Conservation (phyloP, 164 flowering plant genomes). For the Nelumbo lutea region DNA sequence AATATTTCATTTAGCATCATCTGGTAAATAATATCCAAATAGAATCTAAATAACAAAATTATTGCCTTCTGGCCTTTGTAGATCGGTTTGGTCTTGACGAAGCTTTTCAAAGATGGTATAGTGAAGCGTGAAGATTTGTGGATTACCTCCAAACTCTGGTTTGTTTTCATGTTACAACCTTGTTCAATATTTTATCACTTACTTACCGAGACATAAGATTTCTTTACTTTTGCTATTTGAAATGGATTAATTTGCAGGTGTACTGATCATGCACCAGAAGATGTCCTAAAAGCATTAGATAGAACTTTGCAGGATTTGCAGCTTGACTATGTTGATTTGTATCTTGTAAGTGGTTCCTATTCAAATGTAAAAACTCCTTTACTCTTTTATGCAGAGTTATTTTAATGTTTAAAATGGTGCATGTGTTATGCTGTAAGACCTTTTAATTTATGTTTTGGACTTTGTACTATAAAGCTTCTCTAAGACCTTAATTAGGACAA, state of each 20-base stretch:
- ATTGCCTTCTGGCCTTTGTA: constrained; percentile 17
- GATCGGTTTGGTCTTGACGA: constrained; percentile 69
- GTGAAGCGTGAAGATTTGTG: constrained; percentile 81
- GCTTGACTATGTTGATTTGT: constrained; percentile 61
- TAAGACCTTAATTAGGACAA: not conserved
- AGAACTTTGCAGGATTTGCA: constrained; percentile 56
- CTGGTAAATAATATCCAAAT: not conserved
- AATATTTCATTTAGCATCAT: not conserved
- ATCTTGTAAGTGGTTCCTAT: constrained; percentile 56
- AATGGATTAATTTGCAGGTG: constrained; percentile 36
- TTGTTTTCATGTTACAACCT: constrained; percentile 10
- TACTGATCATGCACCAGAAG: constrained; percentile 65
- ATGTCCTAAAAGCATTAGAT: constrained; percentile 51
- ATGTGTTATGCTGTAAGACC: not conserved
- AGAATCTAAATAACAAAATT: not conserved
- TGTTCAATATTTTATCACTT: too few species aligned
- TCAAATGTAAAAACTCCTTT: not conserved
- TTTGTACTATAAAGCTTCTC: not conserved
- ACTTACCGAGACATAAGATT: not conserved
- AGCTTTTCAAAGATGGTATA: constrained; percentile 71
- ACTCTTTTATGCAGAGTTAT: not conserved
- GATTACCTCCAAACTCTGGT: constrained; percentile 93
- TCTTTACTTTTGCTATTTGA: not conserved
- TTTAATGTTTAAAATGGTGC: not conserved
- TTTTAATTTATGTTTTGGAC: not conserved